Conservation (phyloP, 768 basidiomycete species). For the Xerocomellus chrysenteron region DNA sequence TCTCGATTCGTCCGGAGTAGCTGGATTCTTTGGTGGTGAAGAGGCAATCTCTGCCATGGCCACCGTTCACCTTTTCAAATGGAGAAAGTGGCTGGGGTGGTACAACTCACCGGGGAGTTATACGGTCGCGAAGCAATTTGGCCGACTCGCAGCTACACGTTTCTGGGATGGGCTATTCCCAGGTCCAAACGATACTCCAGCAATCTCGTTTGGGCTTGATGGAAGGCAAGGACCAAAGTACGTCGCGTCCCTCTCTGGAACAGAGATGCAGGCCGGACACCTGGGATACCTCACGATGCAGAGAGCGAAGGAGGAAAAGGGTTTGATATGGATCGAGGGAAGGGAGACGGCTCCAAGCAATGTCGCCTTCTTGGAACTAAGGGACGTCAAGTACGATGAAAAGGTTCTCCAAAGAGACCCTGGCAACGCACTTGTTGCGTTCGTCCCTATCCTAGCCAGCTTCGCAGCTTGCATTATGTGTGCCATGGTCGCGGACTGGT, state of each 20-base stretch:
- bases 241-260: constrained; percentile 28
- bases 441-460: constrained; percentile 27
- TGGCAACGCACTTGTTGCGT: constrained; percentile 16
- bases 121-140: constrained; percentile 32
- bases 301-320: constrained; percentile 5
- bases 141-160: constrained; percentile 26
- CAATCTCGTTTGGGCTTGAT: constrained; percentile 29
- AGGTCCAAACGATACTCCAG: constrained; percentile 27
- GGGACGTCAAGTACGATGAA: constrained; percentile 21
- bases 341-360: constrained; percentile 17
- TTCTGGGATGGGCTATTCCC: constrained; percentile 36
- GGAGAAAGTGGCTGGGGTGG: constrained; percentile 36
- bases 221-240: constrained; percentile 30
- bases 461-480: constrained; percentile 23
- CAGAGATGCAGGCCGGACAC: constrained; percentile 30
- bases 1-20: constrained; percentile 34
- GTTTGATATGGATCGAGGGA: neutral
- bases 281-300: constrained; percentile 29
- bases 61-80: constrained; percentile 32
- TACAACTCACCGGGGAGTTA: constrained; percentile 40
- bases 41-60: constrained; percentile 39
- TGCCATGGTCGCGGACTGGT: constrained; percentile 32
- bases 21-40: constrained; percentile 38
- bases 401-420: constrained; percentile 1
- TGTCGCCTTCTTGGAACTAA: constrained; percentile 24